These are phyloP conservation scores for Triticum aestivum DNA, from an alignment of 176 grass and related monocot genomes.

Conservation along the genomic window DNA sequence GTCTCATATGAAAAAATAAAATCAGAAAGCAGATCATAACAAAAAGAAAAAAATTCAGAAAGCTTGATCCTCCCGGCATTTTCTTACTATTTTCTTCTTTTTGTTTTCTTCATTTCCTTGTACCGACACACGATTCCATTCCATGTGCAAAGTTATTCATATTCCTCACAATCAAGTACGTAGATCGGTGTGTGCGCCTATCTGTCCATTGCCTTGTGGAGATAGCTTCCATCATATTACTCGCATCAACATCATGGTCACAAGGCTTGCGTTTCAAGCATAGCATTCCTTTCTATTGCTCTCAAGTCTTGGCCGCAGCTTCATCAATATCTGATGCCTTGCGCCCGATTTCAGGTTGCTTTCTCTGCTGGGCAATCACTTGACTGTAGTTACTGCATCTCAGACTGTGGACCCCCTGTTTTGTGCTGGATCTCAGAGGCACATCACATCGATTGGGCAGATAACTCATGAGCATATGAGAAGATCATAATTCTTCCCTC, in stretches of 20 bases:
- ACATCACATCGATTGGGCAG: background rate
- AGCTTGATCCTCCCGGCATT: background rate
- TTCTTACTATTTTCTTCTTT: background rate
- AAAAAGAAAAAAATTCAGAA: too few relatives aligned
- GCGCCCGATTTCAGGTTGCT: background rate
- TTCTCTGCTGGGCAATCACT: background rate
- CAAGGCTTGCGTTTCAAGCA: conserved; percentile 8
- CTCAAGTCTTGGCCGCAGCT: background rate
- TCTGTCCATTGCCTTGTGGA: background rate
- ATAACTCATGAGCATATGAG: too few relatives aligned
- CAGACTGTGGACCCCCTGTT: background rate
- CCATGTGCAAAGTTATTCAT: background rate
- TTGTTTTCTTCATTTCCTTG: background rate
- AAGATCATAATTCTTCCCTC: background rate
- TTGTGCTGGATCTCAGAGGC: background rate
- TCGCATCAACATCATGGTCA: conserved; percentile 6
- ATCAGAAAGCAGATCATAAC: too few relatives aligned
- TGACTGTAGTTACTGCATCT: background rate
- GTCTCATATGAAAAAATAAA: background rate
- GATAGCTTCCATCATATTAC: background rate
- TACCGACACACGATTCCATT: background rate
- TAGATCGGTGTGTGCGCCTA: background rate
- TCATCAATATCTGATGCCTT: conserved; percentile 22
- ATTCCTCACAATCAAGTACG: background rate
- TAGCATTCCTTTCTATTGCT: conserved; percentile 21